Conservation (phyloP, 2,329 filamentous ascomycete species). For the Microcera coccophila region DNA sequence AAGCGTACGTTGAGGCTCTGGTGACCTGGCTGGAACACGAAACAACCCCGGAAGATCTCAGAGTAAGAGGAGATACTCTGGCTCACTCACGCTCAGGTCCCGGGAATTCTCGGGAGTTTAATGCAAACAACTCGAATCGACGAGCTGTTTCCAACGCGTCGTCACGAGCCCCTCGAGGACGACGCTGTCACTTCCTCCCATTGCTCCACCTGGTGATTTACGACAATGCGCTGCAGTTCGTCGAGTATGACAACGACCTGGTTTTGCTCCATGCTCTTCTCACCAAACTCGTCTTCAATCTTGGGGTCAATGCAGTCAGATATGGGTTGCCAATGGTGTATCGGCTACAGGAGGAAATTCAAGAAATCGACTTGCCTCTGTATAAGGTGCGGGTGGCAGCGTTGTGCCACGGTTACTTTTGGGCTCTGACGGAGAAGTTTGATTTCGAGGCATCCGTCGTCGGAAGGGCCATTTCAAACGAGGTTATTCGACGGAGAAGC, state of each 20-base stretch:
- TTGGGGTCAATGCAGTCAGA: slow-evolving; percentile 78
- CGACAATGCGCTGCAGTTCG: slow-evolving; percentile 73
- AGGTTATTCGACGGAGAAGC: slow-evolving; percentile 69
- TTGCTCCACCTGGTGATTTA: slow-evolving; percentile 85
- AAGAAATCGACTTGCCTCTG: slow-evolving; percentile 58
- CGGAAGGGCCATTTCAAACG: slow-evolving; percentile 68
- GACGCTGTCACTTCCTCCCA: slow-evolving; percentile 70
- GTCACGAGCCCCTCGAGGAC: slow-evolving; percentile 42
- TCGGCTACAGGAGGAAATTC: slow-evolving; percentile 79
- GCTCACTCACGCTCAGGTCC: slow-evolving; percentile 42
- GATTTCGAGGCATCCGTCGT: slow-evolving; percentile 67
- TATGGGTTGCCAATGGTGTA: slow-evolving; percentile 86
- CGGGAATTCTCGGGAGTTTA: slow-evolving; percentile 40
- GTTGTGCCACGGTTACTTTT: slow-evolving; percentile 85
- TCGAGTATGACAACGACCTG: slow-evolving; percentile 70
- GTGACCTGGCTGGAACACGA: slow-evolving; percentile 82
- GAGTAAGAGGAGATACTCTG: slow-evolving; percentile 54
- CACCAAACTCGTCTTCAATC: slow-evolving; percentile 64
- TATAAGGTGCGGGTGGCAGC: slow-evolving; percentile 78
- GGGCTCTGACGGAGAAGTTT: slow-evolving; percentile 72
- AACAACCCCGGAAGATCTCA: slow-evolving; percentile 63
- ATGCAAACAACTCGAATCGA: slow-evolving; percentile 40
- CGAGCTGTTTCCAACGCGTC: slow-evolving; percentile 68
- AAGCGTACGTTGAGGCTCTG: slow-evolving; percentile 80
- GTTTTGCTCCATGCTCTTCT: slow-evolving; percentile 74